Base-by-base conservation (phyloP, 805 yeast genomes). In the Vanderwaltozyma polyspora region DNA sequence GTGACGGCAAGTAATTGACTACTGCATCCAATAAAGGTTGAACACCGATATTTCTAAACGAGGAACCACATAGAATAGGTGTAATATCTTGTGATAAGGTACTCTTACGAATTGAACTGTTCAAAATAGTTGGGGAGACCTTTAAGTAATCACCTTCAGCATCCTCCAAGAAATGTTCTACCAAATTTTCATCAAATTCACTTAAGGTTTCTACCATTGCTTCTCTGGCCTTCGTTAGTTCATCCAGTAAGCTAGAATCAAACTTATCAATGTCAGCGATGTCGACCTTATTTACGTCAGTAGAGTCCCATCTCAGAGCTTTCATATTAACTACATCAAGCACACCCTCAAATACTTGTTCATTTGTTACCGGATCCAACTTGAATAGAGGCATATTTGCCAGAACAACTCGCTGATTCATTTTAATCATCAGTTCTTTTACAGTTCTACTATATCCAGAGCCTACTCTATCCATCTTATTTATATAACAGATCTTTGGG, bases 401-500 rank as follows among this genome's bases (percentile, higher is more conserved):
- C 23, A 86, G 55, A 0, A 77, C 80, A 2, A 79, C 85, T 25
- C 79, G 67, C 0, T 94, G 83, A 13, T 74, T 74, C 38, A 91
- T 62, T 49, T 82, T 81, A 15, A 75, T 59, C 11, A 85, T 79
- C 18, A 91, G 70, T 45, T 89, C 96, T 44, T 75, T 76, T 5
- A 85, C 93, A 0, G 96, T 84, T 37, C 95, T 66, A 42, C 94
- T 78, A 53, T 76, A 91, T 0, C 96, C 95, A 1, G 97, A 95
- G 15, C 98, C 98, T 12, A 77, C 80, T 39, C 97, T 68, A 60
- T 91, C 98, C 97, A 91, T 87, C 57, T 91, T 91, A 57, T 91
- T 91, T 23, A 91, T 72, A 52, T 75, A 91, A 10, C 84, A 76
- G 10, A 91, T 63, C 32, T 74, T 69, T 0, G 98, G 97, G 25